phyloP scores from a whole-genome alignment of 352 stramenopile species.

The Pythium vanterpoolii region DNA sequence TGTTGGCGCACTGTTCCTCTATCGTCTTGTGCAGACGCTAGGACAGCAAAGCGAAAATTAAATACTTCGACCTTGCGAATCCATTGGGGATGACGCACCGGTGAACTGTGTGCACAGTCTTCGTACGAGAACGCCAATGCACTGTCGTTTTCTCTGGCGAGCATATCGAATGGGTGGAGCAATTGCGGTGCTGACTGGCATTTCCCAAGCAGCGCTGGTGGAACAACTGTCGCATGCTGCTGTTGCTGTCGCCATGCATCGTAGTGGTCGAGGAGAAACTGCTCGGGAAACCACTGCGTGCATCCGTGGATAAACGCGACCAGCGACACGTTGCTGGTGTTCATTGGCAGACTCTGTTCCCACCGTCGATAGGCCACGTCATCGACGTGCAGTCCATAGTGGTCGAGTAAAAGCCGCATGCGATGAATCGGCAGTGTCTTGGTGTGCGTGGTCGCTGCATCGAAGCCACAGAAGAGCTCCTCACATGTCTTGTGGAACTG shows the following conservation, averaged over 20 bases:
- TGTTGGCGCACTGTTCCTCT: conserved; percentile 23
- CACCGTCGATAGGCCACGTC: conserved; percentile 44
- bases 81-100: conserved; percentile 4
- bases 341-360: conserved; percentile 44
- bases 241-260: conserved; percentile 2
- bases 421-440: conserved; percentile 30
- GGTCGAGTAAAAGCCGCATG: conserved; percentile 38
- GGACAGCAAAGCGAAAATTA: background rate
- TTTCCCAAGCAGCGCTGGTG: conserved; percentile 17
- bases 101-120: conserved; percentile 29
- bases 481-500: conserved; percentile 48
- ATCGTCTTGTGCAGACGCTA: conserved; percentile 17
- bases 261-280: conserved; percentile 35
- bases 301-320: conserved; percentile 44
- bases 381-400: conserved; percentile 40
- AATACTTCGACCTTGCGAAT: background rate
- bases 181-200: conserved; percentile 28
- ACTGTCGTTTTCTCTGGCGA: conserved; percentile 38
- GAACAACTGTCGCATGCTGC: background rate
- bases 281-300: conserved; percentile 49
- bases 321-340: conserved; percentile 32
- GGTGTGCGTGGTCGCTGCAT: conserved; percentile 31
- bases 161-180: conserved; percentile 44
- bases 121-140: conserved; percentile 48
- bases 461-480: conserved; percentile 44